These are phyloP conservation scores for Cenchrus fungigraminus DNA, from an alignment of 176 grass and related monocot species.

Conservation along the genomic window DNA sequence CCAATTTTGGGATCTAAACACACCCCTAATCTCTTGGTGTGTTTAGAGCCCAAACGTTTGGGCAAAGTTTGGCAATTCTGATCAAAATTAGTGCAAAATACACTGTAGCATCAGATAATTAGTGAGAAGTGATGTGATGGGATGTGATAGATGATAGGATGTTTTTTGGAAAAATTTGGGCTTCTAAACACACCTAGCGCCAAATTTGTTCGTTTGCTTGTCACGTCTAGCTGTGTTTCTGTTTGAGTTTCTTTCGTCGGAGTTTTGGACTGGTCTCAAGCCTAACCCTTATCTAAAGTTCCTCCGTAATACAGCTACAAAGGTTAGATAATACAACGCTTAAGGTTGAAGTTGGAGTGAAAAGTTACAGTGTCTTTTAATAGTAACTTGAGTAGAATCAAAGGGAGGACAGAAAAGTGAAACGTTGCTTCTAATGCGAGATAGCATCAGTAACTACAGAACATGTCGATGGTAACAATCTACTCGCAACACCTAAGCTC, in stretches of 20 bases:
- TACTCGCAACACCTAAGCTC: not conserved
- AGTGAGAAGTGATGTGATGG: too few species aligned
- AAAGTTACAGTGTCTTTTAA: not conserved
- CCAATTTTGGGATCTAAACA: too few species aligned
- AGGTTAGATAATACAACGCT: not conserved
- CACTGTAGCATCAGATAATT: too few species aligned
- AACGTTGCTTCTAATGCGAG: conserved; percentile 38
- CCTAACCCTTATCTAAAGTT: not conserved
- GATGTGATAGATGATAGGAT: too few species aligned
- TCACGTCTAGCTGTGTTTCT: not conserved
- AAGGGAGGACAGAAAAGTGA: not conserved
- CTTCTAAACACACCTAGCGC: too few species aligned
- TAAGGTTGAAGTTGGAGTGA: not conserved
- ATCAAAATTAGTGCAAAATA: too few species aligned
- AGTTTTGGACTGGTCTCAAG: conserved; percentile 3
- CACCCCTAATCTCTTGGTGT: too few species aligned
- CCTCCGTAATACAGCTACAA: not conserved
- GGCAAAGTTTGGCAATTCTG: too few species aligned
- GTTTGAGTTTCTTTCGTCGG: not conserved
- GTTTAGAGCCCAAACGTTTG: too few species aligned
- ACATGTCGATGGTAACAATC: conserved; percentile 19
- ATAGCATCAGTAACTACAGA: conserved; percentile 19
- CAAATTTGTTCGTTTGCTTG: conserved; percentile 27
- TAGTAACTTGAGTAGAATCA: conserved; percentile 31
- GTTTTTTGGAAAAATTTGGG: too few species aligned